Conservation (phyloP, 2,329 filamentous ascomycete species). For the Scleromitrula shiraiana region DNA sequence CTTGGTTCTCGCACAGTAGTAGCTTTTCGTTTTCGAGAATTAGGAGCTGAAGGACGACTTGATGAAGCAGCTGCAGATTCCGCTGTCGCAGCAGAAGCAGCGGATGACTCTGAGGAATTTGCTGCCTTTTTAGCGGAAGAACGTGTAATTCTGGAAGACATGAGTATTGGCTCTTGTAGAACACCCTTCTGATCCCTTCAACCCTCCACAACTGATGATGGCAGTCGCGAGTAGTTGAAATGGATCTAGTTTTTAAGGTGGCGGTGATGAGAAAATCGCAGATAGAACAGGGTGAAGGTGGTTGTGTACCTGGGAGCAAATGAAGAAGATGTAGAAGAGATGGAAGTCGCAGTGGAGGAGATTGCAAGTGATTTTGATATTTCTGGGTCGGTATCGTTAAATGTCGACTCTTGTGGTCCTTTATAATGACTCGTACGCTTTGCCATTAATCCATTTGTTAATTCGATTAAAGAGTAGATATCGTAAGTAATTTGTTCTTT, state of each 20-base stretch:
- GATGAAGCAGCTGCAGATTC: slow-evolving; percentile 32
- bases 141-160: slow-evolving; percentile 95
- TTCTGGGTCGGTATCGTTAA: slow-evolving; percentile 10
- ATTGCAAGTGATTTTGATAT: slow-evolving; percentile 6
- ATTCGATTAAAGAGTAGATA: slow-evolving; percentile 1
- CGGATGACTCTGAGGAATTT: slow-evolving; percentile 33
- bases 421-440: slow-evolving; percentile 11
- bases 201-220: slow-evolving; percentile 16
- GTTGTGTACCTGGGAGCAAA: slow-evolving; percentile 16
- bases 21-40: slow-evolving; percentile 76
- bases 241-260: slow-evolving; percentile 7
- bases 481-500: not conserved
- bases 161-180: slow-evolving; percentile 49
- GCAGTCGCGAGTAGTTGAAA: slow-evolving; percentile 12
- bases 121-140: slow-evolving; percentile 87
- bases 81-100: slow-evolving; percentile 33
- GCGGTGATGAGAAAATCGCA: slow-evolving; percentile 7
- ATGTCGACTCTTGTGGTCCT: slow-evolving; percentile 11
- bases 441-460: slow-evolving; percentile 11
- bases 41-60: slow-evolving; percentile 38
- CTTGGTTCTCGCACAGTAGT: slow-evolving; percentile 44
- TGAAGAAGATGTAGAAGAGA: slow-evolving; percentile 12
- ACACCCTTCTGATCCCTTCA: slow-evolving; percentile 10
- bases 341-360: slow-evolving; percentile 10
- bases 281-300: slow-evolving; percentile 12